Base-by-base conservation (phyloP, 169 alveolate genomes). In the Neospora caninum region DNA sequence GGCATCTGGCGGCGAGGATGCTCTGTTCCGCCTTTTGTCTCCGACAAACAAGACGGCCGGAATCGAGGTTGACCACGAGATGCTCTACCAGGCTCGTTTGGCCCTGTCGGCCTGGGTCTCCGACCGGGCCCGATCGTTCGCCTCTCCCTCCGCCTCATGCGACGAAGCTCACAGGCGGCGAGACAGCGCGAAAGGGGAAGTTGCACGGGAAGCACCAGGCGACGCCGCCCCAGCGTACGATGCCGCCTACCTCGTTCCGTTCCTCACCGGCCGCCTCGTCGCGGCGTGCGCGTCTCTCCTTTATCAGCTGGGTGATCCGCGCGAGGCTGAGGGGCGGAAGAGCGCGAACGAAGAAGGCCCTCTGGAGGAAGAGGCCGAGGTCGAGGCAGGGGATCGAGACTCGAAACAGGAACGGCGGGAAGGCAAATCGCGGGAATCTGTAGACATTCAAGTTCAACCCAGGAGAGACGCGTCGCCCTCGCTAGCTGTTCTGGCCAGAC, bases 191-290 rank as follows among this genome's bases (percentile, higher is more conserved):
- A 64, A 16, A 64, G 20, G 73, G 31, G 20, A 27, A 16, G 73
- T 29, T 9, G 31, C n/a, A 22, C 34, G 16, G n/a, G 73, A 64
- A 29, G 1, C 73, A 16, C 7, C 31, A 10, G 73, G 58, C 58
- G 58, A 7, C 73, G 4, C 73, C 7, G 31, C 73, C 73, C 16
- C 25, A 64, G 86, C 45, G 16, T 93, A 93, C 58, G 93, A 93
- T 80, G 53, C 86, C 0, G 93, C 88, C 67, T 93, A 93, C 41
- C 43, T 93, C 49, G 70, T 93, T 31, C 95, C 95, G 7, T 93
- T 43, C n/a, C 88, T 93, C 42, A 53, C 93, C 4, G 95, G 95
- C 58, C 80, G 95, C 45, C 95, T 93, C 73, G 82, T 73, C n/a
- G 41, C 91, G 64, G 95, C 95, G 0, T 93, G 88, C 93, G 42